Evolutionary conservation across 371 early-diverging fungal species (phyloP).

Genomic region (Rhizopus stolonifer): DNA sequence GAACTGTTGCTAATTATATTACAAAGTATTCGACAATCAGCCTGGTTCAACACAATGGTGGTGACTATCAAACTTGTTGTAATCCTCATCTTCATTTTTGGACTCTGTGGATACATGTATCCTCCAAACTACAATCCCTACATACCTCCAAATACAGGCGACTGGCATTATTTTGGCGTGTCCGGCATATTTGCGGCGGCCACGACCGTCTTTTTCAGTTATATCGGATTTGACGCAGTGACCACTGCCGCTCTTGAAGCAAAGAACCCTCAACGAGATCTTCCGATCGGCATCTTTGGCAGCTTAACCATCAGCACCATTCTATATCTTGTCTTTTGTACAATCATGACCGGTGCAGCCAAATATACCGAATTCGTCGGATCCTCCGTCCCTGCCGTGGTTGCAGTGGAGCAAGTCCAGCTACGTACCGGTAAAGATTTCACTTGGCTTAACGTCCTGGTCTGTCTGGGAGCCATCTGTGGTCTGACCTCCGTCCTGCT

Average conservation of each 20-base stretch:
- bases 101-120: conserved; percentile 63
- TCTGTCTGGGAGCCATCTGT: conserved; percentile 74
- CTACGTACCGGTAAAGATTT: conserved; percentile 45
- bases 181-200: conserved; percentile 76
- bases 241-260: conserved; percentile 88
- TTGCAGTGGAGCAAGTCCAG: conserved; percentile 55
- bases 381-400: conserved; percentile 61
- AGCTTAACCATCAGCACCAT: conserved; percentile 75
- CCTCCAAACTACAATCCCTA: conserved; percentile 75
- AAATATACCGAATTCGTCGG: conserved; percentile 51
- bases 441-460: conserved; percentile 69
- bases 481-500: conserved; percentile 83
- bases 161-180: conserved; percentile 64
- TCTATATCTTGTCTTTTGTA: conserved; percentile 73
- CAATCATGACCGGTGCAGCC: conserved; percentile 76
- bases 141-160: conserved; percentile 62
- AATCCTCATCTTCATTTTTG: conserved; percentile 79
- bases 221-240: conserved; percentile 89
- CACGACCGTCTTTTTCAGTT: conserved; percentile 85
- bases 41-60: conserved; percentile 67
- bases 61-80: conserved; percentile 76
- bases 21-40: conserved; percentile 70
- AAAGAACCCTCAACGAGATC: conserved; percentile 75
- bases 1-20: too few relatives aligned
- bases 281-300: conserved; percentile 86